Conservation (phyloP, 805 yeast species). For the Nakazawaea siamensis region DNA sequence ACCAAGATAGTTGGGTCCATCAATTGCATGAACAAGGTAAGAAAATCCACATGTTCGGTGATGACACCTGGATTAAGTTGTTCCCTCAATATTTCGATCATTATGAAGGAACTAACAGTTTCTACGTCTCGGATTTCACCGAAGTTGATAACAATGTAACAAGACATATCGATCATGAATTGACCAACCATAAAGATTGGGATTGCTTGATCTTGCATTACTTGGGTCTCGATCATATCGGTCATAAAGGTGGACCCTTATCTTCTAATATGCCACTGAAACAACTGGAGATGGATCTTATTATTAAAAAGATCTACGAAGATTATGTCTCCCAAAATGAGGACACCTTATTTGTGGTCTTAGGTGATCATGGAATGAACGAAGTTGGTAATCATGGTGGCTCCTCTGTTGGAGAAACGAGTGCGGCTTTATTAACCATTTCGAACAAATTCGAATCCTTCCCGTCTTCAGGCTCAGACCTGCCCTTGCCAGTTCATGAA, state of each 20-base stretch:
- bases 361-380: constrained; percentile 97
- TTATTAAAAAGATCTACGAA: constrained; percentile 45
- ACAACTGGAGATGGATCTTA: constrained; percentile 77
- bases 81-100: constrained; percentile 65
- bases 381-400: constrained; percentile 97
- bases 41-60: constrained; percentile 81
- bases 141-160: constrained; percentile 94
- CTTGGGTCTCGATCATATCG: constrained; percentile 93
- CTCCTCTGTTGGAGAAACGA: constrained; percentile 85
- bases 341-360: constrained; percentile 57
- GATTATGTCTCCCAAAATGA: constrained; percentile 20
- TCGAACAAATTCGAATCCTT: constrained; percentile 45
- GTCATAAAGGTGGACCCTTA: constrained; percentile 91
- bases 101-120: constrained; percentile 84
- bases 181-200: constrained; percentile 48
- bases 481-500: constrained; percentile 30
- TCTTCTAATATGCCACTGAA: constrained; percentile 76
- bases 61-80: constrained; percentile 93
- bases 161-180: constrained; percentile 63
- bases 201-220: constrained; percentile 85
- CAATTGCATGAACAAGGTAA: constrained; percentile 44
- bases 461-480: constrained; percentile 15
- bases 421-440: constrained; percentile 68
- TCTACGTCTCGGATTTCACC: constrained; percentile 90
- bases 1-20: constrained; percentile 81